These are phyloP conservation scores for Atkinsonella texensis DNA, from an alignment of 2,329 filamentous ascomycete species.

Conservation along the genomic window DNA sequence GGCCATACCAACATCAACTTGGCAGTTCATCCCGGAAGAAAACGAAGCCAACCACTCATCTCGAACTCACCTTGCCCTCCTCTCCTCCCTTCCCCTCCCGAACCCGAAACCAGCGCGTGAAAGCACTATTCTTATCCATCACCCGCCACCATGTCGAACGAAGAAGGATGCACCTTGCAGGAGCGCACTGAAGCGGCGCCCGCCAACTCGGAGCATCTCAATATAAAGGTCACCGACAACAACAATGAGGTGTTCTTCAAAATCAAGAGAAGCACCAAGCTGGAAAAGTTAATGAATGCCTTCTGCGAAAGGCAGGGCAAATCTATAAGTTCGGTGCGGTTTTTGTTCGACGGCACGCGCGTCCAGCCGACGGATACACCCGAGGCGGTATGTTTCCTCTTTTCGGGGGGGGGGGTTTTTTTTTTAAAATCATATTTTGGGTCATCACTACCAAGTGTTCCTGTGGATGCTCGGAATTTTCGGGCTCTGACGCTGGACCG, in stretches of 20 bases:
- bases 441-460: background rate
- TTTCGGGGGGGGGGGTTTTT: too few relatives aligned
- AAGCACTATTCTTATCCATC: background rate
- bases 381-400: conserved; percentile 59
- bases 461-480: too few relatives aligned
- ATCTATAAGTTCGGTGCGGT: conserved; percentile 69
- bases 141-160: conserved; percentile 29
- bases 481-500: too few relatives aligned
- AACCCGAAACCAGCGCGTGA: background rate
- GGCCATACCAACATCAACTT: background rate
- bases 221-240: conserved; percentile 98
- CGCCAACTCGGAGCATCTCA: conserved; percentile 67
- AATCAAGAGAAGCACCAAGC: conserved; percentile 91
- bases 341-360: conserved; percentile 90
- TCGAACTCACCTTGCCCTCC: background rate
- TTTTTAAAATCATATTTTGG: background rate
- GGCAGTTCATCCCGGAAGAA: background rate
- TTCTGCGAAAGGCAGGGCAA: conserved; percentile 97
- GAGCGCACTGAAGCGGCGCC: conserved; percentile 29
- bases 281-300: conserved; percentile 96
- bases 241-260: conserved; percentile 99
- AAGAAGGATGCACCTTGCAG: conserved; percentile 36
- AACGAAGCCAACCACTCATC: background rate
- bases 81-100: background rate
- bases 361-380: conserved; percentile 85